These are phyloP conservation scores for Peronospora destructor DNA, from an alignment of 352 stramenopile species.

Conservation along the genomic window DNA sequence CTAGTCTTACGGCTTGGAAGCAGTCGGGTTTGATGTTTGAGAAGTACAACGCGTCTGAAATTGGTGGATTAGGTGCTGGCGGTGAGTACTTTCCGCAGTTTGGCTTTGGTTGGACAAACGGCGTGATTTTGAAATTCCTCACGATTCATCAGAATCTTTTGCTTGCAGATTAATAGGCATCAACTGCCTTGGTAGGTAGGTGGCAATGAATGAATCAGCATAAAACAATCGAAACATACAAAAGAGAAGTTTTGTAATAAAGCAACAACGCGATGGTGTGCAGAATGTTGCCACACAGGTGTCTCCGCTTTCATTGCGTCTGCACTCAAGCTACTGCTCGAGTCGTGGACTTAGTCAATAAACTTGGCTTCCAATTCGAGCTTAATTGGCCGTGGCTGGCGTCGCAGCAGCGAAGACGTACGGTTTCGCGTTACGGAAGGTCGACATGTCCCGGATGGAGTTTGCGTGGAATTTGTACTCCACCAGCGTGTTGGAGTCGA, in stretches of 20 bases:
- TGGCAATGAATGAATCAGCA: conserved; percentile 2
- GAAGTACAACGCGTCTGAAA: conserved; percentile 78
- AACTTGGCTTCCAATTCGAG: conserved; percentile 1
- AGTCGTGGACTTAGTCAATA: conserved; percentile 12
- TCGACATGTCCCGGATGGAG: conserved; percentile 90
- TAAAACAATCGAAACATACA: conserved; percentile 2
- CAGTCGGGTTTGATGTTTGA: conserved; percentile 83
- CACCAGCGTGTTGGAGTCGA: conserved; percentile 91
- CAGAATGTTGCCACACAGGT: conserved; percentile 16
- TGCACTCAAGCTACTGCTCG: conserved; percentile 18
- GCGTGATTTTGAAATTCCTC: conserved; percentile 83
- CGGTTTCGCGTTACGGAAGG: conserved; percentile 89
- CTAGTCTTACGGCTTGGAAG: conserved; percentile 57
- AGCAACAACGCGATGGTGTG: conserved; percentile 22
- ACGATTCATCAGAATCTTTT: conserved; percentile 72
- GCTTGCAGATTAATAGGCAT: conserved; percentile 15
- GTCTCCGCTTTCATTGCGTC: conserved; percentile 24
- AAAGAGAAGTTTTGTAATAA: conserved; percentile 24
- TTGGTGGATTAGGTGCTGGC: conserved; percentile 59
- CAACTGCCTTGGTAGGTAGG: conserved; percentile 4
- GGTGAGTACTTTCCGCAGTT: conserved; percentile 87
- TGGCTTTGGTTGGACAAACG: conserved; percentile 85
- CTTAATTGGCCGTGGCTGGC: conserved; percentile 45
- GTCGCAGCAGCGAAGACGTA: conserved; percentile 84
- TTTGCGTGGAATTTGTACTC: conserved; percentile 93